A percentile compares a stretch with the other conserved stretches of the same genome.
Conservation (phyloP, 139 green algal species). For the Raphidocelis subcapitata region DNA sequence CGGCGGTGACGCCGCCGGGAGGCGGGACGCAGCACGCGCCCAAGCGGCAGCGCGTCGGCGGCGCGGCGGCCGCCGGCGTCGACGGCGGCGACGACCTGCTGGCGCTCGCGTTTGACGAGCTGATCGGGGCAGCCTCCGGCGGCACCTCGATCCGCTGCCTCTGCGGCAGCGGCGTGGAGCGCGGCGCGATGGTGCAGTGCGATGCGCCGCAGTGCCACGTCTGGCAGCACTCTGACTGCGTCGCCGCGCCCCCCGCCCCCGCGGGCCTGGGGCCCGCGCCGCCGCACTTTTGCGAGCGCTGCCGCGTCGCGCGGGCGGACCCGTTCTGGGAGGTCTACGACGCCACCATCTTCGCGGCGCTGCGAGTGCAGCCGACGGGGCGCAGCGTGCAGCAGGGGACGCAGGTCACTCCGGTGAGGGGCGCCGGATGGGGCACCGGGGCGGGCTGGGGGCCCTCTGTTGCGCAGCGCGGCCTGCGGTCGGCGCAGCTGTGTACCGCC, state of each 20-base stretch:
- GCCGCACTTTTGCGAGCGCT: slow-evolving; percentile 57
- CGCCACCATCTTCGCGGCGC: slow-evolving; percentile 33
- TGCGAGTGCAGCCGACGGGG: slow-evolving; percentile 31
- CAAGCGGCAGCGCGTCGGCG: too few species aligned
- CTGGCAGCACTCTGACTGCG: slow-evolving; percentile 73
- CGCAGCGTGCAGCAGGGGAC: slow-evolving; percentile 14
- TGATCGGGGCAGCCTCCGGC: neutral
- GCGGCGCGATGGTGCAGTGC: slow-evolving; percentile 65
- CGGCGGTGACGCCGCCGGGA: too few species aligned
- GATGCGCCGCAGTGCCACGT: slow-evolving; percentile 49
- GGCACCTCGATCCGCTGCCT: slow-evolving; percentile 52
- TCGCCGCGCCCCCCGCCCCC: slow-evolving; percentile 14
- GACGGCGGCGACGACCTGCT: too few species aligned
- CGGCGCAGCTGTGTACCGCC: too few species aligned
- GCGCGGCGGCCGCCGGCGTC: too few species aligned
- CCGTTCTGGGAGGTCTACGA: slow-evolving; percentile 68
- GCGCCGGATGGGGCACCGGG: neutral
- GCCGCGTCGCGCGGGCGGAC: slow-evolving; percentile 56
- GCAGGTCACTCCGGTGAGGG: neutral
- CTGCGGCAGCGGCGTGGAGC: slow-evolving; percentile 30
- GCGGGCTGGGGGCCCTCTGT: neutral
- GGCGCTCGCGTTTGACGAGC: neutral
- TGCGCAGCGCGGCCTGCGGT: too few species aligned
- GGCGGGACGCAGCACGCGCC: too few species aligned
- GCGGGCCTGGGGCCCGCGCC: neutral